Evolutionary conservation across 73 alveolate species (phyloP), one percentile per base, ranked within the genome.

Genomic region (Tetrahymena borealis): DNA sequence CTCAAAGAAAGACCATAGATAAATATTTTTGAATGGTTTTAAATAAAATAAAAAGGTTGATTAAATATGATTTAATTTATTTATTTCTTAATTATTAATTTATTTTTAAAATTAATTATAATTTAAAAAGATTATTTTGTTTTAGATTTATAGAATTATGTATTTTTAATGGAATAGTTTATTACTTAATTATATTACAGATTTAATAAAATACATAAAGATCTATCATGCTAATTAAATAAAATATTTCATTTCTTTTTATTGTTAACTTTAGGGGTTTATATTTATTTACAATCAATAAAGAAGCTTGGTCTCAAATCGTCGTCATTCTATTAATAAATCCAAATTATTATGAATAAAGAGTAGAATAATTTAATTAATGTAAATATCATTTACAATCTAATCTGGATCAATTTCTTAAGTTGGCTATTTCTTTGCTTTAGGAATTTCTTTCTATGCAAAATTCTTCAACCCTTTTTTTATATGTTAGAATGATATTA

Each of bases 221-320:
- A n/a, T n/a, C n/a, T n/a, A n/a, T n/a, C n/a, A n/a, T n/a, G n/a
- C n/a, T n/a, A n/a, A n/a, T n/a, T n/a, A n/a, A n/a, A 60, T 15
- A 18, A 11, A 60, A 20, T 24, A 4, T 4, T 20, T 60, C 85
- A 60, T n/a, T 60, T 60, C 85, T 60, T 60, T 60, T 60, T 60
- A 60, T 60, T 60, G 38, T 60, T 60, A 60, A 60, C 85, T 20
- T 60, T 60, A 20, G 85, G 85, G 7, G 85, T 60, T 60, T 60
- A 18, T n/a, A 60, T 24, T 60, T 60, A 60, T 20, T 60, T 60
- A 9, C 85, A 60, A 60, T 60, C 85, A 20, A 60, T 60, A 60
- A 60, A 60, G 85, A 60, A 60, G 31, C 85, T 60, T 60, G 85
- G 85, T 60, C 85, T 60, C 85, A 60, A 60, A 60, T 60, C 85